A percentile compares a stretch with the other conserved stretches of the same genome.
These are phyloP conservation scores for Beauveria brongniartii DNA, from an alignment of 2,329 filamentous ascomycete species.

Conservation along the genomic window DNA sequence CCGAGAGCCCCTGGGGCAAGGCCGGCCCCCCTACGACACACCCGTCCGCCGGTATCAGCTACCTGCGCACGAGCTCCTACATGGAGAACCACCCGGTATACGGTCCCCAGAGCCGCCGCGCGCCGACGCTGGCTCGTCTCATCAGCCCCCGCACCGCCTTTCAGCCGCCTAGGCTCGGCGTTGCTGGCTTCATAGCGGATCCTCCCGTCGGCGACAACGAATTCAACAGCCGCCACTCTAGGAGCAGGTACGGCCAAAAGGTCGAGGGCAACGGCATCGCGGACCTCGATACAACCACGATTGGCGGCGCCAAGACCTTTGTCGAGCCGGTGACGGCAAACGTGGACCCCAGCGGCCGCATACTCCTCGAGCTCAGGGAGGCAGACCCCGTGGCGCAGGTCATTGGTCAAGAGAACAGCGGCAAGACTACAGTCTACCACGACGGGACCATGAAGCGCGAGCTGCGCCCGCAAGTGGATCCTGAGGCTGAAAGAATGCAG, in stretches of 20 bases:
- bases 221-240: constrained; percentile 27
- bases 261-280: constrained; percentile 27
- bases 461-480: neutral
- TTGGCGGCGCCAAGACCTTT: constrained; percentile 48
- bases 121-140: constrained; percentile 43
- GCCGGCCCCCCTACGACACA: constrained; percentile 52
- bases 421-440: constrained; percentile 26
- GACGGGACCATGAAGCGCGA: constrained; percentile 16
- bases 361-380: constrained; percentile 37
- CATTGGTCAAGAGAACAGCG: constrained; percentile 39
- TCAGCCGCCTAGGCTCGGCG: constrained; percentile 37
- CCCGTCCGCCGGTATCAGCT: constrained; percentile 55
- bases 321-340: constrained; percentile 36
- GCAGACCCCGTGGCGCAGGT: constrained; percentile 30
- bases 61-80: constrained; percentile 47
- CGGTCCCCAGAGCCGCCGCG: constrained; percentile 45
- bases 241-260: constrained; percentile 15
- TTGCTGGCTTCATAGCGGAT: constrained; percentile 46
- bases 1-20: constrained; percentile 38
- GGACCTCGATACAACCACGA: constrained; percentile 37
- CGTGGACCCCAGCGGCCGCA: constrained; percentile 42
- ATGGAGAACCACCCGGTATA: constrained; percentile 54
- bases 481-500: neutral
- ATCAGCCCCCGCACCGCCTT: constrained; percentile 34
- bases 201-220: constrained; percentile 33